Conservation (phyloP, 2,329 filamentous ascomycete species). For the Sarocladium oryzae region DNA sequence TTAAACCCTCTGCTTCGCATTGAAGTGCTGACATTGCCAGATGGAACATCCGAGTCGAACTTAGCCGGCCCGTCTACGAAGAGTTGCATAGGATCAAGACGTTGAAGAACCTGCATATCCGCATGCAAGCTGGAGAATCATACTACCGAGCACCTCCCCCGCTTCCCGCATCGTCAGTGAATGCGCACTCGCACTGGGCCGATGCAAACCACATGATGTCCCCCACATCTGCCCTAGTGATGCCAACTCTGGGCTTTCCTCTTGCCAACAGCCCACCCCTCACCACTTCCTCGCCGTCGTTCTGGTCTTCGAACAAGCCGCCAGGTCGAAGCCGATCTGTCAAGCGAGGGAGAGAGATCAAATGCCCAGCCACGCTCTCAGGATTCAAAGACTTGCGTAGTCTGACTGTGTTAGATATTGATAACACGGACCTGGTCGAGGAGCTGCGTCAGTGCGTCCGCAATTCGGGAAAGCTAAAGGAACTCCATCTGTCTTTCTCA, state of each 20-base stretch:
- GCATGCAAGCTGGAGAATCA: constrained; percentile 52
- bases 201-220: constrained; percentile 10
- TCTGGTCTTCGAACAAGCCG: constrained; percentile 12
- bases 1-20: not conserved
- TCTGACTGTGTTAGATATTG: constrained; percentile 54
- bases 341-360: constrained; percentile 23
- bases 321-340: constrained; percentile 19
- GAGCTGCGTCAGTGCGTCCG: constrained; percentile 51
- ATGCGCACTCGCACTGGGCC: constrained; percentile 26
- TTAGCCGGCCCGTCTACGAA: constrained; percentile 51
- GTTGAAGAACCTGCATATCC: constrained; percentile 48
- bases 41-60: constrained; percentile 60
- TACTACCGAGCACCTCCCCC: constrained; percentile 36
- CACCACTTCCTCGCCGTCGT: constrained; percentile 13
- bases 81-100: constrained; percentile 47
- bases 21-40: constrained; percentile 22
- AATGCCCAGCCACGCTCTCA: constrained; percentile 47
- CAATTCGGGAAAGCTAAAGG: constrained; percentile 48
- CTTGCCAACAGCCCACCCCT: constrained; percentile 13
- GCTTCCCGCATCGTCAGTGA: constrained; percentile 32
- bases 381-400: constrained; percentile 49
- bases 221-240: constrained; percentile 18
- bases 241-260: constrained; percentile 11
- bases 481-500: constrained; percentile 54
- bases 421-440: constrained; percentile 46